Conservation (phyloP, 495 filamentous ascomycete genomes). For the Neurospora sp. region DNA sequence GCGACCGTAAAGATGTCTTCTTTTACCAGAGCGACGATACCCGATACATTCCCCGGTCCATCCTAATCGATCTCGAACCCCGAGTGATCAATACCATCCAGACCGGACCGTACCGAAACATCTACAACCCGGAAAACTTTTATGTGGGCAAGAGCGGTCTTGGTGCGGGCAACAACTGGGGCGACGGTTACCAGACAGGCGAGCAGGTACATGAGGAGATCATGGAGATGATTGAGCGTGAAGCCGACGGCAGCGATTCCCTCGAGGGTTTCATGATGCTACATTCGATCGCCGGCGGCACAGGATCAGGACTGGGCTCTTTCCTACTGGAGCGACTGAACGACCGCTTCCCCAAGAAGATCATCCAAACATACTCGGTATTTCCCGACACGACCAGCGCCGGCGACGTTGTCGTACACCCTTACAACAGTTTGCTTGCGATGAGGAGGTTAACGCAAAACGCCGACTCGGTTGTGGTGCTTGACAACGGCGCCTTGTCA, state of each 20-base stretch:
- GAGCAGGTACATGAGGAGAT: conserved; percentile 91
- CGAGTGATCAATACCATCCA: conserved; percentile 88
- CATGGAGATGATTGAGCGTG: conserved; percentile 98
- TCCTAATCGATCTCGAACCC: conserved; percentile 90
- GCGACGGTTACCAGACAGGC: conserved; percentile 85
- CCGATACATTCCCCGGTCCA: conserved; percentile 92
- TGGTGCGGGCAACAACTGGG: conserved; percentile 97
- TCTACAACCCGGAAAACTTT: conserved; percentile 99
- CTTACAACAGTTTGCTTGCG: conserved; percentile 90
- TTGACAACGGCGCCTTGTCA: conserved; percentile 90
- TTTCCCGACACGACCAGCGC: conserved; percentile 83
- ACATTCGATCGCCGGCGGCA: conserved; percentile 95
- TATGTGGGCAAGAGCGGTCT: conserved; percentile 84
- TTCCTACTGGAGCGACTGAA: conserved; percentile 95
- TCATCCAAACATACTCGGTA: conserved; percentile 98
- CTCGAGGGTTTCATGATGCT: conserved; percentile 98
- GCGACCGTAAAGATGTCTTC: conserved; percentile 97
- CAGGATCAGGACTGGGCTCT: conserved; percentile 86
- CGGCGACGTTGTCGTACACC: conserved; percentile 89
- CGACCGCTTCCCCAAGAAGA: conserved; percentile 95
- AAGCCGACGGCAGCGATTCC: conserved; percentile 95
- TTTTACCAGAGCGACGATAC: conserved; percentile 99
- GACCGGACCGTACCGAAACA: conserved; percentile 86
- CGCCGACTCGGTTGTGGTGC: conserved; percentile 94
- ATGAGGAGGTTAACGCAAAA: conserved; percentile 89